These are phyloP conservation scores for Globisporangium carolinianum DNA, from an alignment of 352 stramenopile genomes.

Conservation along the genomic window DNA sequence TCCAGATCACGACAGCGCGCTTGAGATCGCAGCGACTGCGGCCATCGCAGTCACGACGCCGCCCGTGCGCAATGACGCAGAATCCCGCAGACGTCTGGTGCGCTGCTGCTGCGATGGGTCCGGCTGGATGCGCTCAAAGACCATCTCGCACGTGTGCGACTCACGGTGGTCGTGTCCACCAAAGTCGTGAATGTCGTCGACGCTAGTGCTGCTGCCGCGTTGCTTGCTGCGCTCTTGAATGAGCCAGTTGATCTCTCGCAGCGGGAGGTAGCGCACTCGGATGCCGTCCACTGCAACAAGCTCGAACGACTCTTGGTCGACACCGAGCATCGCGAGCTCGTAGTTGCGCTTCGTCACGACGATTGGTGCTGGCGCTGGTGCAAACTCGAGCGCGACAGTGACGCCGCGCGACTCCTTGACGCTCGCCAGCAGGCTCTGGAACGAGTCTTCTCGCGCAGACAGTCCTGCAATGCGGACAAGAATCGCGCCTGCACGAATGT, in stretches of 20 bases:
- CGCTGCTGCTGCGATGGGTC: not conserved
- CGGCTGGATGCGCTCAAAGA: conserved; percentile 2
- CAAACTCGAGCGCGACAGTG: conserved; percentile 7
- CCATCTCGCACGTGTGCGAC: conserved; percentile 3
- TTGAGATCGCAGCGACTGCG: conserved; percentile 4
- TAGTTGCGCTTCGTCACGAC: conserved; percentile 7
- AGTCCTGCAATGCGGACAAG: conserved; percentile 1
- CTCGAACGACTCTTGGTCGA: conserved; percentile 5
- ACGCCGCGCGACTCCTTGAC: conserved; percentile 4
- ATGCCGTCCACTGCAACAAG: conserved; percentile 4
- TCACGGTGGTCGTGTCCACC: no score
- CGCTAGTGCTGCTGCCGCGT: not conserved
- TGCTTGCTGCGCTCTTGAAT: not conserved
- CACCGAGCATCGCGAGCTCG: conserved; percentile 6
- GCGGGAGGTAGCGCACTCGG: conserved; percentile 6
- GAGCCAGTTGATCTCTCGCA: conserved; percentile 5
- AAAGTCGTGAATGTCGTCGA: not conserved
- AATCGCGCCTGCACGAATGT: conserved; percentile 2
- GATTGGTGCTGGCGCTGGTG: conserved; percentile 1
- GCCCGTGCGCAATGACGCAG: not conserved
- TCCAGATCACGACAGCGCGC: not conserved
- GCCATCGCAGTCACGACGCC: conserved; percentile 2
- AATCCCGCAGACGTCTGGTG: not conserved
- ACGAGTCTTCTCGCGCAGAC: conserved; percentile 2
- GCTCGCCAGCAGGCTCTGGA: not conserved